These are phyloP conservation scores for Aspergillus puulaauensis DNA, from an alignment of 2,329 filamentous ascomycete species.

Conservation along the genomic window DNA sequence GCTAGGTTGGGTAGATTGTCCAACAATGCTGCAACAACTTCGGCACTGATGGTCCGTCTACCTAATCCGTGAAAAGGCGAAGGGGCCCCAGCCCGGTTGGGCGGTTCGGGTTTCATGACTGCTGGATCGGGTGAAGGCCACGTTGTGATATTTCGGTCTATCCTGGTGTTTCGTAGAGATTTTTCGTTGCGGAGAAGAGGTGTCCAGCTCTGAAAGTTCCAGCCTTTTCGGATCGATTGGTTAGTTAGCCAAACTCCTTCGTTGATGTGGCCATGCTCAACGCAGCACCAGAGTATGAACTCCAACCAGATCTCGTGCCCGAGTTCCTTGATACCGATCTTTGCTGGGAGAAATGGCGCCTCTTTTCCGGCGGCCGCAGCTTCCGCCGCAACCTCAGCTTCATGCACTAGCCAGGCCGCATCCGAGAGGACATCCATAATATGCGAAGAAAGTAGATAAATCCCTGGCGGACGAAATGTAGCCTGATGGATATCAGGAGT, in stretches of 20 bases:
- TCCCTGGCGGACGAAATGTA: slow-evolving; percentile 42
- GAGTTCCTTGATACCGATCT: slow-evolving; percentile 43
- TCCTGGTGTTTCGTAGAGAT: slow-evolving; percentile 33
- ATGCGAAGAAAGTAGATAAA: slow-evolving; percentile 44
- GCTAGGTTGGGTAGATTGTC: slow-evolving; percentile 52
- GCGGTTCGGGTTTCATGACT: slow-evolving; percentile 9
- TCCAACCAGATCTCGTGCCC: slow-evolving; percentile 51
- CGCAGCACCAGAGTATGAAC: slow-evolving; percentile 51
- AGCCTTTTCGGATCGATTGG: slow-evolving; percentile 33
- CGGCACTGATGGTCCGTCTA: slow-evolving; percentile 54
- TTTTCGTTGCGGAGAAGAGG: slow-evolving; percentile 28
- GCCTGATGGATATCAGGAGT: slow-evolving; percentile 27
- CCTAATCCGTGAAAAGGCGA: slow-evolving; percentile 42
- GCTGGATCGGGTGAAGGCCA: slow-evolving; percentile 34
- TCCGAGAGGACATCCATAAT: slow-evolving; percentile 50
- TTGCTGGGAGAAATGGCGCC: slow-evolving; percentile 40
- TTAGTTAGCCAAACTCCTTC: slow-evolving; percentile 43
- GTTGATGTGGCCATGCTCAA: slow-evolving; percentile 45
- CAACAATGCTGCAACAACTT: slow-evolving; percentile 57
- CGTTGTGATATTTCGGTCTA: slow-evolving; percentile 31
- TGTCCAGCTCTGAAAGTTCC: slow-evolving; percentile 45
- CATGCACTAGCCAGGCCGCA: slow-evolving; percentile 44
- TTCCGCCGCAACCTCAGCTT: slow-evolving; percentile 37
- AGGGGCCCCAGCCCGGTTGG: slow-evolving; percentile 17
- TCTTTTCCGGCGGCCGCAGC: slow-evolving; percentile 38